These are phyloP conservation scores for Candida sanyaensis DNA, from an alignment of 1,139 yeast genomes.

Conservation along the genomic window DNA sequence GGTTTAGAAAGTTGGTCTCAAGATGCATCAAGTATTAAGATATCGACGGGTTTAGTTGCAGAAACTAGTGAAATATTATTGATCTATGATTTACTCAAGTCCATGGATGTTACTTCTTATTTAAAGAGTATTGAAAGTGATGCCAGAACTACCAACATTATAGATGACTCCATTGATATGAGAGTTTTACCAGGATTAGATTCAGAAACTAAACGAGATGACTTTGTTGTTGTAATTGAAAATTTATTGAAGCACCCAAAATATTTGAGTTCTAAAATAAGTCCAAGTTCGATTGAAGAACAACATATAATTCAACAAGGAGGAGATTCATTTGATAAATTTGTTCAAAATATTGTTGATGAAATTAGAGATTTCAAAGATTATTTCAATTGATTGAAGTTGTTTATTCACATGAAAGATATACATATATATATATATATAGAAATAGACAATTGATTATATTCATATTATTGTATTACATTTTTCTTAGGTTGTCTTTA, in stretches of 20 bases:
- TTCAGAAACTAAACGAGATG: neutral
- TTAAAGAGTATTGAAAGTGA: constrained; percentile 20
- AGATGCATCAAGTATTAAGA: constrained; percentile 52
- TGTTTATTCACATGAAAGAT: neutral
- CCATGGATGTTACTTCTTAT: constrained; percentile 49
- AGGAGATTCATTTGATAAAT: constrained; percentile 38
- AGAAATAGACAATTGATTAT: neutral
- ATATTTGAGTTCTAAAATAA: constrained; percentile 68
- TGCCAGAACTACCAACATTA: constrained; percentile 15
- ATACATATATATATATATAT: neutral
- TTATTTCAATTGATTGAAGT: constrained; percentile 23
- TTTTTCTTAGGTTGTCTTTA: constrained; percentile 8
- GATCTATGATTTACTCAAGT: constrained; percentile 58
- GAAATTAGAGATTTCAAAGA: constrained; percentile 61
- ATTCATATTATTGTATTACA: too few relatives aligned
- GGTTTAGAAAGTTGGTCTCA: constrained; percentile 73
- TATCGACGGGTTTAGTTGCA: constrained; percentile 66
- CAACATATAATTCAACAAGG: constrained; percentile 51
- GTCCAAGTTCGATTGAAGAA: constrained; percentile 66
- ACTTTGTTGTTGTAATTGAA: constrained; percentile 56
- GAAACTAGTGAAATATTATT: constrained; percentile 82
- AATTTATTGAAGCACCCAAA: constrained; percentile 85
- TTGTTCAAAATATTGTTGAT: constrained; percentile 51
- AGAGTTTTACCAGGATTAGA: too few relatives aligned
- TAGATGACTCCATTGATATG: constrained; percentile 4